Evolutionary conservation across 75 land plant genomes (phyloP).

Genomic region (Cupressus sempervirens): DNA sequence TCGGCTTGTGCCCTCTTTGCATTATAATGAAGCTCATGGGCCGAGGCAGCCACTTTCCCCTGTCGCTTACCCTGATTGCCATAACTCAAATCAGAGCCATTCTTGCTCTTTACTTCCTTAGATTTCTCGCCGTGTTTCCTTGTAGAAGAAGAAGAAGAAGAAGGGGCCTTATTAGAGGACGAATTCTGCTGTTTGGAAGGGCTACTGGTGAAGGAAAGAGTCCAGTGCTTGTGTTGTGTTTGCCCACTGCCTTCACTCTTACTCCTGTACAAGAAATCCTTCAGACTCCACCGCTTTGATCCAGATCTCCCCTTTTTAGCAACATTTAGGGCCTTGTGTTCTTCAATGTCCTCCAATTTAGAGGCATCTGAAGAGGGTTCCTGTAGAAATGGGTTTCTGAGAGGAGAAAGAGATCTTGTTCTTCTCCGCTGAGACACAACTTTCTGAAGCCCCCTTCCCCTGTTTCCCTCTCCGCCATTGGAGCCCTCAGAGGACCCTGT

Average conservation of each 20-base stretch:
- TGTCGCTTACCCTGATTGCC: constrained; percentile 2
- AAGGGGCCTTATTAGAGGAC: neutral
- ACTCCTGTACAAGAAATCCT: constrained; percentile 44
- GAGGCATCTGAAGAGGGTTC: constrained; percentile 14
- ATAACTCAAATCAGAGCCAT: neutral
- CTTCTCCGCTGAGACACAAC: neutral
- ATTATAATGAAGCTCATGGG: constrained; percentile 69
- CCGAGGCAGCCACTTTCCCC: constrained; percentile 28
- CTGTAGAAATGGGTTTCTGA: constrained; percentile 17
- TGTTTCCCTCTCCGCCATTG: neutral
- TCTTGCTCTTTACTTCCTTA: constrained; percentile 8
- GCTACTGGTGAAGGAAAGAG: constrained; percentile 25
- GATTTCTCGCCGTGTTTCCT: neutral
- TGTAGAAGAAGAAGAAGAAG: constrained; percentile 8
- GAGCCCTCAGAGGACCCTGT: neutral
- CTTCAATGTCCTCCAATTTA: constrained; percentile 9
- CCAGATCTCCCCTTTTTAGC: neutral
- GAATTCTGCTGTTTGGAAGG: constrained; percentile 18
- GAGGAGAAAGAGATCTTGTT: constrained; percentile 49
- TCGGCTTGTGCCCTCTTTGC: constrained; percentile 65
- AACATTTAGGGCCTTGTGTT: neutral
- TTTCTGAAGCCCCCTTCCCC: neutral
- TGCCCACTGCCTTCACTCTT: constrained; percentile 48
- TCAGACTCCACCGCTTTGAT: constrained; percentile 33
- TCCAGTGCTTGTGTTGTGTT: constrained; percentile 30